Conservation (phyloP, 306 rosid genomes). For the Lathyrus aphaca region DNA sequence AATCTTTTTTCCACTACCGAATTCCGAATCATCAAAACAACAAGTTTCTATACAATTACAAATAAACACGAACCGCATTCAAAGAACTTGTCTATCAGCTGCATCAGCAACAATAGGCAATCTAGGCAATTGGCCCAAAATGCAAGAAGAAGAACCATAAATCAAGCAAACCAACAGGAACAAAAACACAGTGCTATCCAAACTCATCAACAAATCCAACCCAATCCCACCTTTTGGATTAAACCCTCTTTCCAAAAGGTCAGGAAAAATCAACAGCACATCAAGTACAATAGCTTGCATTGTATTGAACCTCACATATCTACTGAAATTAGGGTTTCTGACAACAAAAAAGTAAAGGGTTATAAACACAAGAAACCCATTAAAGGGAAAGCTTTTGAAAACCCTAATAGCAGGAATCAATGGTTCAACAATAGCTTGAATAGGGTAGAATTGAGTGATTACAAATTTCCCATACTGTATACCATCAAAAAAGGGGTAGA, state of each 20-base stretch:
- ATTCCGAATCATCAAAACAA: constrained; percentile 16
- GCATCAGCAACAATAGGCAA: constrained; percentile 98
- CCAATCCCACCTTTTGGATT: constrained; percentile 80
- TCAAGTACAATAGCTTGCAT: constrained; percentile 98
- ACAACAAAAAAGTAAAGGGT: constrained; percentile 94
- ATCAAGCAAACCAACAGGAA: constrained; percentile 79
- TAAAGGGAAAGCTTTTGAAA: constrained; percentile 88
- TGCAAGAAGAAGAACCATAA: constrained; percentile 88
- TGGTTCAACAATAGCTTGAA: constrained; percentile 73
- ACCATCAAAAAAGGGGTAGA: constrained; percentile 93
- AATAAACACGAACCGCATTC: constrained; percentile 7
- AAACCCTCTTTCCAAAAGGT: constrained; percentile 81
- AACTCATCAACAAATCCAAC: constrained; percentile 89
- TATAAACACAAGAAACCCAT: constrained; percentile 76
- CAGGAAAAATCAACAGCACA: constrained; percentile 88
- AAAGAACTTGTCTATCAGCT: constrained; percentile 94
- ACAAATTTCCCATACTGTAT: constrained; percentile 84
- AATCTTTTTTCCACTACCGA: constrained; percentile 16
- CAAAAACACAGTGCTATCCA: constrained; percentile 92
- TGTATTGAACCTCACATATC: constrained; percentile 91
- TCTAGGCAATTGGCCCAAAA: constrained; percentile 85
- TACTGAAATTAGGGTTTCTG: constrained; percentile 84
- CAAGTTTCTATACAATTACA: constrained; percentile 42
- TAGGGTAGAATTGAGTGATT: constrained; percentile 73
- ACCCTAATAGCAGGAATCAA: constrained; percentile 79